phyloP scores from a whole-genome alignment of 306 rosid species.

The Cicer pinnatifidum region DNA sequence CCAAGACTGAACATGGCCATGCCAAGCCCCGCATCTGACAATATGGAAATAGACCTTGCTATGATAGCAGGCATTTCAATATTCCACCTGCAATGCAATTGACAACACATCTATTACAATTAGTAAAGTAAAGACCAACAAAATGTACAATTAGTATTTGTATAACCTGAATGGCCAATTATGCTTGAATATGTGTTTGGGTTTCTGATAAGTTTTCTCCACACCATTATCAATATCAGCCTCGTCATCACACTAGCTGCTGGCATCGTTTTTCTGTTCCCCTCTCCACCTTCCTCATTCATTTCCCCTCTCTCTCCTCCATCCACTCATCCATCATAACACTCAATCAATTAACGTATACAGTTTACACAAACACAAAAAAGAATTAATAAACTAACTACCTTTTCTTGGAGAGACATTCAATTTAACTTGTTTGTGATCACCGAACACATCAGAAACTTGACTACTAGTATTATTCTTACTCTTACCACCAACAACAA shows the following conservation, averaged over 20 bases:
- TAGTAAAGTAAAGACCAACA: no score
- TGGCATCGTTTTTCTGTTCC: conserved; percentile 65
- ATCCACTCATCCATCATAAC: conserved; percentile 52
- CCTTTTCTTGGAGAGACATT: conserved; percentile 79
- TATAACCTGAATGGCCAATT: conserved; percentile 71
- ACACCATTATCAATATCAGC: conserved; percentile 92
- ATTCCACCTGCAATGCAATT: conserved; percentile 65
- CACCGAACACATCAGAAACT: conserved; percentile 79
- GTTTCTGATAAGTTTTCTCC: conserved; percentile 90
- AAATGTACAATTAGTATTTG: background rate
- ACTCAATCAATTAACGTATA: background rate
- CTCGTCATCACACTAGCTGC: conserved; percentile 93
- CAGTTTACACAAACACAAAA: background rate
- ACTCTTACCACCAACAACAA: conserved; percentile 50
- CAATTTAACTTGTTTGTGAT: conserved; percentile 66
- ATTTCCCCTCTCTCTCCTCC: conserved; percentile 63
- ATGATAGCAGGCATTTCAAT: conserved; percentile 82
- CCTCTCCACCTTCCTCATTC: conserved; percentile 60
- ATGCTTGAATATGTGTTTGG: conserved; percentile 93
- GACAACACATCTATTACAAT: background rate
- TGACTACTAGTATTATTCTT: conserved; percentile 49
- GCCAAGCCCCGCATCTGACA: conserved; percentile 97
- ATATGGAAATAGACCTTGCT: conserved; percentile 81
- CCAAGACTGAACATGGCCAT: conserved; percentile 99
- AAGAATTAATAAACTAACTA: background rate